Conservation (phyloP, 2,329 filamentous ascomycete species). For the Coleophoma cylindrospora region DNA sequence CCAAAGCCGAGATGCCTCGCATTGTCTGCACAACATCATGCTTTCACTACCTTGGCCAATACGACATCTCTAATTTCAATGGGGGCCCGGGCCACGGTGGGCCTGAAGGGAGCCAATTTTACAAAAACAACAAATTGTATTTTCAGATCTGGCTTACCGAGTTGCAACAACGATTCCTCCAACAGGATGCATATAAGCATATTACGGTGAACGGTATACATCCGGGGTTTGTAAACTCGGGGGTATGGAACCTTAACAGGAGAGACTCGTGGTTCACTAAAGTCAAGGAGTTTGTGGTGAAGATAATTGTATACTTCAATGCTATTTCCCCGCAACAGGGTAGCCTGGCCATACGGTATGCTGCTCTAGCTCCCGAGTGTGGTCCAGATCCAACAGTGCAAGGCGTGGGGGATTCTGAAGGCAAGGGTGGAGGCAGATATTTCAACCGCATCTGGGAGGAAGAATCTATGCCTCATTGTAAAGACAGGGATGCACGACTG, state of each 20-base stretch:
- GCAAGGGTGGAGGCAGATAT: conserved; percentile 17
- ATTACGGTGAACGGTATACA: conserved; percentile 27
- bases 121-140: conserved; percentile 28
- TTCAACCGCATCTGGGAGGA: conserved; percentile 20
- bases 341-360: conserved; percentile 17
- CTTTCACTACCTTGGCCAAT: conserved; percentile 23
- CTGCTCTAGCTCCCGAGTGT: conserved; percentile 12
- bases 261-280: neutral
- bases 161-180: conserved; percentile 20
- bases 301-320: conserved; percentile 4
- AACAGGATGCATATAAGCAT: conserved; percentile 16
- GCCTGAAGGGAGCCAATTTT: neutral
- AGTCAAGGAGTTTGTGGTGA: neutral
- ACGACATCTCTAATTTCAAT: conserved; percentile 22
- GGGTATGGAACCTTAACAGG: conserved; percentile 19
- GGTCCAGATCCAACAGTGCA: conserved; percentile 1
- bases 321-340: conserved; percentile 21
- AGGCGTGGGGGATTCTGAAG: neutral
- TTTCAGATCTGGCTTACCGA: conserved; percentile 28
- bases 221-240: conserved; percentile 25
- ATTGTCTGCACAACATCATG: conserved; percentile 26
- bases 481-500: conserved; percentile 14
- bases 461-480: conserved; percentile 20
- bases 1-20: conserved; percentile 16
- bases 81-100: conserved; percentile 5